Evolutionary conservation across 352 stramenopile species (phyloP).

Genomic region (Globisporangium nodosum): DNA sequence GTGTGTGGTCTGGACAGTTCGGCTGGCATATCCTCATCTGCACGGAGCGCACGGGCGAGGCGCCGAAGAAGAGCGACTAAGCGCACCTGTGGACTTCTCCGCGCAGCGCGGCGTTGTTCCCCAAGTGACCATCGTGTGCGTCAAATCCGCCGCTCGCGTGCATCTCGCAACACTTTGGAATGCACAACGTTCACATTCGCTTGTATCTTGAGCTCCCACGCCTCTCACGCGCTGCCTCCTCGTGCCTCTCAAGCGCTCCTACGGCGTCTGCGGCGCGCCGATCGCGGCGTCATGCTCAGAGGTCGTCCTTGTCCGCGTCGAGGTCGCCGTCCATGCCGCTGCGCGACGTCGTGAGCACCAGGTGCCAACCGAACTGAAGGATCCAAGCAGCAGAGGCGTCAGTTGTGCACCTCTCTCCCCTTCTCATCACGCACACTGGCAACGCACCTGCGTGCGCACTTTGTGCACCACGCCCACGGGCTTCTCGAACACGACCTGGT

Average conservation of each 20-base stretch:
- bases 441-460: conserved; percentile 62
- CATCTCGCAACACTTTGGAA: background rate
- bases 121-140: too few species aligned
- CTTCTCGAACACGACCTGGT: conserved; percentile 75
- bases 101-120: too few species aligned
- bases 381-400: background rate
- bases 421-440: background rate
- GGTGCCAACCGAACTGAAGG: conserved; percentile 4
- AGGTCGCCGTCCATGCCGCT: background rate
- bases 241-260: background rate
- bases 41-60: conserved; percentile 8
- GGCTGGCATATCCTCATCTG: conserved; percentile 64
- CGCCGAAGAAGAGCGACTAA: background rate
- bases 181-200: background rate
- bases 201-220: background rate
- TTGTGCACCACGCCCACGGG: conserved; percentile 62
- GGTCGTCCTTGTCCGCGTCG: conserved; percentile 2
- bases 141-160: too few species aligned
- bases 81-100: too few species aligned
- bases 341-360: conserved; percentile 6
- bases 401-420: background rate
- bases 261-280: too few species aligned
- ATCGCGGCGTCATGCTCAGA: background rate
- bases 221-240: background rate
- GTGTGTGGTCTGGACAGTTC: conserved; percentile 15